These are phyloP conservation scores for Aureobasidium pullulans DNA, from an alignment of 2,329 filamentous ascomycete genomes.

Conservation along the genomic window DNA sequence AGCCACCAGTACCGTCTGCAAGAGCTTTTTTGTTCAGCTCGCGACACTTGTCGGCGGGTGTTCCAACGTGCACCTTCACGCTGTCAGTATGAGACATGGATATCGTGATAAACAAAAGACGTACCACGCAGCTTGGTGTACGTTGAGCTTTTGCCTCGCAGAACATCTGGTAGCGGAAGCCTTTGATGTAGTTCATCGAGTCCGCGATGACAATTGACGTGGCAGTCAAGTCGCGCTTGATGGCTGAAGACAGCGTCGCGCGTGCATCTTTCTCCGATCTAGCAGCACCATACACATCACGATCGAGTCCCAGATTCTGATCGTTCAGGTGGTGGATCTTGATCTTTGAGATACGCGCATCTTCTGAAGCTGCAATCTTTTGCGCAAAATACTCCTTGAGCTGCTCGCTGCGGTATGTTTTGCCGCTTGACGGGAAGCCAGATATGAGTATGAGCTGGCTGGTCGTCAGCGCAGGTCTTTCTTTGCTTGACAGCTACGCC, in stretches of 20 bases:
- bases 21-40: slow-evolving; percentile 52
- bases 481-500: not conserved
- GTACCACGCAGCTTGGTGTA: slow-evolving; percentile 67
- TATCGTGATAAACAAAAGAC: slow-evolving; percentile 16
- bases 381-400: slow-evolving; percentile 57
- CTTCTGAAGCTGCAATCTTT: slow-evolving; percentile 44
- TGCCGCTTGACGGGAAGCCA: slow-evolving; percentile 57
- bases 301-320: slow-evolving; percentile 60
- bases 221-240: slow-evolving; percentile 65
- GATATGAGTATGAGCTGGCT: slow-evolving; percentile 53
- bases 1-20: slow-evolving; percentile 34
- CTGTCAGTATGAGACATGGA: slow-evolving; percentile 24
- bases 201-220: slow-evolving; percentile 74
- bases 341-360: slow-evolving; percentile 45
- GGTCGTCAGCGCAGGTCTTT: not conserved
- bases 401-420: slow-evolving; percentile 55
- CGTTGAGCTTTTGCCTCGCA: slow-evolving; percentile 75
- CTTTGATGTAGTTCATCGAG: slow-evolving; percentile 81
- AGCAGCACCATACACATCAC: slow-evolving; percentile 66
- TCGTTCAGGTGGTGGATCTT: slow-evolving; percentile 70
- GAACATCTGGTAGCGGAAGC: slow-evolving; percentile 78
- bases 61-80: slow-evolving; percentile 51
- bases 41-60: slow-evolving; percentile 47
- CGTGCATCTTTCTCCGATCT: slow-evolving; percentile 77
- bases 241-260: slow-evolving; percentile 66